phyloP scores from a whole-genome alignment of 192 early-diverging fungal species.

The Rhizophlyctis rosea region DNA sequence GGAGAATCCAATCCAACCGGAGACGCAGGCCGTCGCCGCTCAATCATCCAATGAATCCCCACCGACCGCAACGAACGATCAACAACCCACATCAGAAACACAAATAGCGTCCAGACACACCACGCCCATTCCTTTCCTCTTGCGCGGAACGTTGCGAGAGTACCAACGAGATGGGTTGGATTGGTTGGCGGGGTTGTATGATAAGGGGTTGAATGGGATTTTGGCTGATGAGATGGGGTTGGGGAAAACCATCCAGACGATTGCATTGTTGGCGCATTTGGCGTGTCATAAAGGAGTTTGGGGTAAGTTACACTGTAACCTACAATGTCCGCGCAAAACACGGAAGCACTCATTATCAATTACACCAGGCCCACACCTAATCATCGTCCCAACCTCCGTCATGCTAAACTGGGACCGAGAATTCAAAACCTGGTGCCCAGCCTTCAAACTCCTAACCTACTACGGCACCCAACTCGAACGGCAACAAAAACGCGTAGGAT shows the following conservation, averaged over 20 bases:
- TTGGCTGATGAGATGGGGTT: constrained; percentile 61
- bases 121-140: constrained; percentile 62
- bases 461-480: constrained; percentile 83
- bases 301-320: constrained; percentile 53
- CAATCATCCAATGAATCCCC: too few species aligned
- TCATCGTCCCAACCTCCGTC: constrained; percentile 84
- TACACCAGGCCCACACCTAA: constrained; percentile 71
- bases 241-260: constrained; percentile 90
- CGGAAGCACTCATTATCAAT: not conserved
- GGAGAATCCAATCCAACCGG: too few species aligned
- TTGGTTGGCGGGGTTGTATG: constrained; percentile 89
- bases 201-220: constrained; percentile 96
- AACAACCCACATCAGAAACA: too few species aligned
- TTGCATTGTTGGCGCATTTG: constrained; percentile 83
- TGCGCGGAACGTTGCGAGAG: constrained; percentile 67
- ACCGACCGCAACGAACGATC: too few species aligned
- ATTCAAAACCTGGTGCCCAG: constrained; percentile 75
- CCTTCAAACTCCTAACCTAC: constrained; percentile 80
- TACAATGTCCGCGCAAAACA: constrained; percentile 19
- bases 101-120: too few species aligned
- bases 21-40: too few species aligned
- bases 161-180: constrained; percentile 93
- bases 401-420: constrained; percentile 94
- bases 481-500: constrained; percentile 47
- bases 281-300: constrained; percentile 92